phyloP scores from a whole-genome alignment of 2,329 filamentous ascomycete genomes.

The Taxawa tesnikishii region DNA sequence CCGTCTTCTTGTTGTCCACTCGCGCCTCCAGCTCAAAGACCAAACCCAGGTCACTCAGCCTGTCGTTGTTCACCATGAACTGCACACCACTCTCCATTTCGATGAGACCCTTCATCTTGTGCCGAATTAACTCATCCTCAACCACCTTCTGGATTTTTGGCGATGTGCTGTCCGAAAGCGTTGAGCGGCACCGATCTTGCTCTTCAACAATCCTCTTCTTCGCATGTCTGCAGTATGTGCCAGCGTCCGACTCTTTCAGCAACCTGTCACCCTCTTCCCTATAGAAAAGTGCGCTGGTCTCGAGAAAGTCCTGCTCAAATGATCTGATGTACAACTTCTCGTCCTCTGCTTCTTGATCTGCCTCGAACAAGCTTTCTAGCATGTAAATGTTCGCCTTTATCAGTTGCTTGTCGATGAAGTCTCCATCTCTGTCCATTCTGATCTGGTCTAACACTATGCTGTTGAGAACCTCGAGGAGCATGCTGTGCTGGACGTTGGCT shows the following conservation, averaged over 20 bases:
- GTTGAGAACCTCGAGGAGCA: conserved; percentile 64
- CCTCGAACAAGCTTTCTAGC: conserved; percentile 80
- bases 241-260: conserved; percentile 66
- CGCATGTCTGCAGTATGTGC: conserved; percentile 68
- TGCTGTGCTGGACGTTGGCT: conserved; percentile 26
- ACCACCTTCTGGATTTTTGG: conserved; percentile 64
- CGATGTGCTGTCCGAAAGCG: conserved; percentile 61
- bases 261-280: conserved; percentile 59
- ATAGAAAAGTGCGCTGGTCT: conserved; percentile 63
- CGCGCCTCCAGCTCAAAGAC: conserved; percentile 68
- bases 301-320: conserved; percentile 71
- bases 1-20: conserved; percentile 61
- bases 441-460: conserved; percentile 82
- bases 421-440: conserved; percentile 80
- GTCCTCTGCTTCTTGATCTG: conserved; percentile 61
- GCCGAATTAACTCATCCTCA: conserved; percentile 65
- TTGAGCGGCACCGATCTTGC: conserved; percentile 68
- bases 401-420: conserved; percentile 72
- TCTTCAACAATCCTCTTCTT: conserved; percentile 68
- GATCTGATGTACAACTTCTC: conserved; percentile 72
- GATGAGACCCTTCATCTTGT: conserved; percentile 70
- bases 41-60: conserved; percentile 62
- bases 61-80: conserved; percentile 87
- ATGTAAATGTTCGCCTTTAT: conserved; percentile 78
- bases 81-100: conserved; percentile 76